A percentile compares a stretch with the other conserved stretches of the same genome.
Conservation (phyloP, 2,329 filamentous ascomycete species). For the Aspergillus floridensis region DNA sequence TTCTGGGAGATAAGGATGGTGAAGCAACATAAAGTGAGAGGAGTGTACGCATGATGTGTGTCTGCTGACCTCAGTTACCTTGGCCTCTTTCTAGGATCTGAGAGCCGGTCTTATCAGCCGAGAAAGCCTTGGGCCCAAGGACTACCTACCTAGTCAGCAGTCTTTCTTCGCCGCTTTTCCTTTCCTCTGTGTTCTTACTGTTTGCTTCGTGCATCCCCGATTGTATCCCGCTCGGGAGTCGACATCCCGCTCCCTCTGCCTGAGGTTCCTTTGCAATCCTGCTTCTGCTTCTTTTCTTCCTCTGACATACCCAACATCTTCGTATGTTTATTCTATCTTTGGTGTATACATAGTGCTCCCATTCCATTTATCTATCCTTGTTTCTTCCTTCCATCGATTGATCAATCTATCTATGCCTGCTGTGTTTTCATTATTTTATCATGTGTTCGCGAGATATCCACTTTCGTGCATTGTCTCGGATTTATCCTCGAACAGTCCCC, state of each 20-base stretch:
- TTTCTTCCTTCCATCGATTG: neutral
- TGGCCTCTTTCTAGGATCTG: neutral
- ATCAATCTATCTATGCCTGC: slow-evolving; percentile 2
- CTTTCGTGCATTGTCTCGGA: slow-evolving; percentile 18
- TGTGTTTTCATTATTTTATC: neutral
- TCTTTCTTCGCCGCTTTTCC: neutral
- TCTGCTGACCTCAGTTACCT: neutral
- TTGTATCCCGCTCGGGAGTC: neutral
- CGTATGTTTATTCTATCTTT: neutral
- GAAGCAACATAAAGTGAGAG: neutral
- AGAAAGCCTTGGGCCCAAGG: neutral
- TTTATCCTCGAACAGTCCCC: slow-evolving; percentile 31
- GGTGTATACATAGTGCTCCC: neutral
- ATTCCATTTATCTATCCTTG: neutral
- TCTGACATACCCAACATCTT: slow-evolving; percentile 7
- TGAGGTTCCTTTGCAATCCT: neutral
- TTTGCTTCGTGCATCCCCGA: neutral
- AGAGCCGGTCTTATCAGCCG: neutral
- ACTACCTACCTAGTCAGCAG: too few species aligned
- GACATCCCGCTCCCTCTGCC: neutral
- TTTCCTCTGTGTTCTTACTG: too few species aligned
- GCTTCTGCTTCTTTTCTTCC: neutral
- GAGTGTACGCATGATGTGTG: neutral
- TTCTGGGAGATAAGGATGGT: neutral
- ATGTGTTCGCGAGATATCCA: neutral